Evolutionary conservation across 306 rosid species (phyloP).

Genomic region (Vigna nakashimae): DNA sequence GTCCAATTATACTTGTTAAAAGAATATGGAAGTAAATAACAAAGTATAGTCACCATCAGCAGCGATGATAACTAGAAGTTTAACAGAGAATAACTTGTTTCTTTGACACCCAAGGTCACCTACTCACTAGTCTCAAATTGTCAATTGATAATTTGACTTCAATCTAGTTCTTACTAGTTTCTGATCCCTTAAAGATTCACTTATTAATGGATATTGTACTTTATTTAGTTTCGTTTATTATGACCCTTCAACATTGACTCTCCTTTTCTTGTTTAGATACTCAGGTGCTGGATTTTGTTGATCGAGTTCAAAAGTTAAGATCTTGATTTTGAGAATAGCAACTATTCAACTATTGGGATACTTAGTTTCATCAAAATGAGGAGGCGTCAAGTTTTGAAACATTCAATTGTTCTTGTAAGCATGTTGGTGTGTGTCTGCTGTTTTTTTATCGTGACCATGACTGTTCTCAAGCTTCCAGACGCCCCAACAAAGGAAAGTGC

Average conservation of each 20-base stretch:
- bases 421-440: conserved; percentile 57
- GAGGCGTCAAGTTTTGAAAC: conserved; percentile 52
- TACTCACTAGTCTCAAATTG: neutral
- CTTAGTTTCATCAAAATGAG: conserved; percentile 49
- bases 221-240: neutral
- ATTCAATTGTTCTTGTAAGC: conserved; percentile 57
- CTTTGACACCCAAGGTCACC: neutral
- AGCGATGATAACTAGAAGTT: neutral
- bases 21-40: neutral
- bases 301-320: conserved; percentile 26
- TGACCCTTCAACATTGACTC: conserved; percentile 3
- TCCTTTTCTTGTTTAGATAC: neutral
- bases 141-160: conserved; percentile 9
- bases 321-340: conserved; percentile 2
- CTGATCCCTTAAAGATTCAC: neutral
- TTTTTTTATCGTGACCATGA: conserved; percentile 49
- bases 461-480: conserved; percentile 74
- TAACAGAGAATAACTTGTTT: neutral
- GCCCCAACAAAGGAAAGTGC: conserved; percentile 34
- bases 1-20: neutral
- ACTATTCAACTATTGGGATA: neutral
- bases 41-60: neutral
- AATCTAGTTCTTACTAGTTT: neutral
- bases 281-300: neutral
- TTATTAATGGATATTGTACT: conserved; percentile 16